These are phyloP conservation scores for Pseudoscleropodium purum DNA, from an alignment of 225 moss, liverwort and hornwort genomes.

Conservation along the genomic window DNA sequence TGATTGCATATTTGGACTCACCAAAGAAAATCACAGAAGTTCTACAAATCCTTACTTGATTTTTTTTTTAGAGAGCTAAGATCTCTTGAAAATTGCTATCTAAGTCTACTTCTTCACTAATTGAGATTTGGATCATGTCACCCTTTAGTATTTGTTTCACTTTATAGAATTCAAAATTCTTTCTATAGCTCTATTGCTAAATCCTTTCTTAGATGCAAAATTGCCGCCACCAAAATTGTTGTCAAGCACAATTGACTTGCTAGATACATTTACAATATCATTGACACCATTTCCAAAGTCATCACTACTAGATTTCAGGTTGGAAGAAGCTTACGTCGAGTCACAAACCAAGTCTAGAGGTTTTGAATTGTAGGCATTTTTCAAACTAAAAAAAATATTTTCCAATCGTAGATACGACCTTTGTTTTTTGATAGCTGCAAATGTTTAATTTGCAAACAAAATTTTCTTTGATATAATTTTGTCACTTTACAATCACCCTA, in stretches of 20 bases:
- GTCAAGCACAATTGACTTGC: not conserved
- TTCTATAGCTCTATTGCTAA: accelerated
- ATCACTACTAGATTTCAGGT: not conserved
- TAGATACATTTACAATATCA: not conserved
- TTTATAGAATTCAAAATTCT: not conserved
- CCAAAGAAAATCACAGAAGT: too few species aligned
- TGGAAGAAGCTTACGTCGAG: accelerated
- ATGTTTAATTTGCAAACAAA: not conserved
- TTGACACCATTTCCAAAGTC: not conserved
- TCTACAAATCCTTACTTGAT: too few species aligned
- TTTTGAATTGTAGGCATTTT: not conserved
- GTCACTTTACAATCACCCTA: not conserved
- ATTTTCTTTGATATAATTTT: not conserved
- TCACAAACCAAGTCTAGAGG: accelerated
- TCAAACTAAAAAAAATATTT: not conserved
- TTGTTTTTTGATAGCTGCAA: not conserved
- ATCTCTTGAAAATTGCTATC: not conserved
- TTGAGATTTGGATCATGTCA: not conserved
- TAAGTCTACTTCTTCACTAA: accelerated
- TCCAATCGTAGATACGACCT: not conserved
- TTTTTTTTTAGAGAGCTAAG: accelerated
- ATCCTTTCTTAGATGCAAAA: not conserved
- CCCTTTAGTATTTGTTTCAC: not conserved
- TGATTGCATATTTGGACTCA: too few species aligned
- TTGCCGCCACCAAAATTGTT: not conserved